phyloP scores from a whole-genome alignment of 1,284 basidiomycete species.

The Apiotrichum laibachii region DNA sequence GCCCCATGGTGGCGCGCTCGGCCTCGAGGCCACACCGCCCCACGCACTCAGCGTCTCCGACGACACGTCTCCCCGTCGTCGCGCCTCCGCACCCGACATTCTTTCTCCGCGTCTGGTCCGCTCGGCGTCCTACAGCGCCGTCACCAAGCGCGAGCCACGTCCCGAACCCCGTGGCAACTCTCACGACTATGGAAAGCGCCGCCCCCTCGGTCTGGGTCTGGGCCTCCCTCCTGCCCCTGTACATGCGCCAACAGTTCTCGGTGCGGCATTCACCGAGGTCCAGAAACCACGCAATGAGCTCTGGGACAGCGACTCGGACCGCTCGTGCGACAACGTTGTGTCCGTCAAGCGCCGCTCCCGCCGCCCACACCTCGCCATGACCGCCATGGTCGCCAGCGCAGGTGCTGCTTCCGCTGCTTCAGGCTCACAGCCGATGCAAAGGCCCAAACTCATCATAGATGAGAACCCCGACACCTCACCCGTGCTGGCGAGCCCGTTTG shows the following conservation, averaged over 20 bases:
- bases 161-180: constrained; percentile 1
- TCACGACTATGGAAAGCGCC: neutral
- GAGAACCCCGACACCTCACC: constrained; percentile 4
- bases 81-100: neutral
- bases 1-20: neutral
- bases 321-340: neutral
- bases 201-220: neutral
- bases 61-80: constrained; percentile 5
- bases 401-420: neutral
- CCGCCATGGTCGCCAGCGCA: constrained; percentile 4
- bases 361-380: constrained; percentile 12
- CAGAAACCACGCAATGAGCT: neutral
- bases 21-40: neutral
- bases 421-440: neutral
- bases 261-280: constrained; percentile 7
- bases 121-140: constrained; percentile 5
- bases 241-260: neutral
- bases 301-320: constrained; percentile 21
- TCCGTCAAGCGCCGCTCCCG: constrained; percentile 2
- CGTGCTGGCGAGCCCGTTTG: constrained; percentile 39
- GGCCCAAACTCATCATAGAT: constrained; percentile 12
- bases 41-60: neutral
- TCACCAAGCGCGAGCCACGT: neutral
- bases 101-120: neutral
- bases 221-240: neutral